Base-by-base conservation (phyloP, 805 yeast genomes). In the Zygosaccharomyces lentus region DNA sequence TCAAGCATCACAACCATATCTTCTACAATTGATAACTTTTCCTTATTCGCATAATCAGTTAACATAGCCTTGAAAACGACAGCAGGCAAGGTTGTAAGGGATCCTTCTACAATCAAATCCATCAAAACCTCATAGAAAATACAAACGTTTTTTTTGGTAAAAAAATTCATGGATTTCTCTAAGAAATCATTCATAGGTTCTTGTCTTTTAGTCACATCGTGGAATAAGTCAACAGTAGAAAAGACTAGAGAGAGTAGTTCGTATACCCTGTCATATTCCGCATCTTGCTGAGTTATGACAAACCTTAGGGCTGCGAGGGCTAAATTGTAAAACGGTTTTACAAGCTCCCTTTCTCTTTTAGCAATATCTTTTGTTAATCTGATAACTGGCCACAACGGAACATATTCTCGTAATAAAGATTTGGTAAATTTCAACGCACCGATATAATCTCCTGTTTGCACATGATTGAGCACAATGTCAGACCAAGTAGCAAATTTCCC, bases 1-100 rank as follows among this genome's bases (percentile, higher is more conserved):
- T 89, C 90, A 21, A 91, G 60, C 1, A 78, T 66, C 54, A 95
- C 84, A 9, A 90, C 70, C 26, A 87, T 59, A 47, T 82, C 82
- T 37, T 87, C 89, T 15, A 91, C 69, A 0, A 66, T 54, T 2
- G 73, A 77, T 3, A 78, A 74, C 38, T 72, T 66, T 5, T 66
- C 70, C 4, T 54, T 51, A 0, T 62, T 46, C 1, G 74, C 68
- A 51, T 78, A 80, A 43, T 69, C 64, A 25, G 69, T 67, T 2
- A 90, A 83, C 66, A 90, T 72, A 9, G 72, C 73, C 53, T 79
- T 80, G 51, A 87, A 71, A 1, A 88, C 69, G 0, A 64, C 50
- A 0, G 96, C 90, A 0, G 96, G 79, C 3, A 89, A 60, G 0
- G 64, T 49, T 2, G 58, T 57, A 8, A 86, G 69, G 9, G 69